Base-by-base conservation (phyloP, 306 rosid genomes). In the Trifolium pratense region DNA sequence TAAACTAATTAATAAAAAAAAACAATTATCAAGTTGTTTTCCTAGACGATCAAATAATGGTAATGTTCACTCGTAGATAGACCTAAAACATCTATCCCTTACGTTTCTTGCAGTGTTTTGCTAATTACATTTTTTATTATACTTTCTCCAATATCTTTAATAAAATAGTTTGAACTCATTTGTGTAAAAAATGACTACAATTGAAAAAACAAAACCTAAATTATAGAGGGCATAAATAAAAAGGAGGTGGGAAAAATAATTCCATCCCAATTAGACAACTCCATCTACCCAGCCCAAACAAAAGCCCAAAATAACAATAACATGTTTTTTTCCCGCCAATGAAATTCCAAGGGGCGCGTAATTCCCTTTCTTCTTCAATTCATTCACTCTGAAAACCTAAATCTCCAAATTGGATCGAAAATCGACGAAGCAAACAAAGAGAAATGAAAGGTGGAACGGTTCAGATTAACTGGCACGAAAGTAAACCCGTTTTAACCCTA, bases 381-480 rank as follows among this genome's bases (percentile, higher is more conserved):
- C 3, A 34, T 62, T 37, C 23, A 60, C 29, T 75, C 56, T 45
- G 34, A 2, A 39, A 39, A 39, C 79, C 48, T 32, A 63, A 75
- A 53, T 0, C 68, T 15, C 3, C 23, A 26, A 70, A 70, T 78
- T 9, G 25, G 55, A 76, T 68, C 59, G 48, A 66, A 16, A 25
- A 7, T 37, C 17, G 9, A 61, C 32, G n/a, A 1, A 9, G 0
- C 13, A 9, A 14, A 26, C 12, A 9, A 39, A 39, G 11, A 62
- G 25, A 26, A 68, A 93, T 94, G 97, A 89, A 87, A 73, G 96
- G 96, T 9, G 96, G 98, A 6, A 94, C 97, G 9, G 80, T 91
- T 57, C 97, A 94, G 89, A 94, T 94, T 46, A 88, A 79, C 82
- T 89, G 97, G 98, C 98, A 91, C 67, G 90, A 89, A 53, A 67